These are phyloP conservation scores for Sporisorium sorghi DNA, from an alignment of 1,284 basidiomycete species.

Conservation along the genomic window DNA sequence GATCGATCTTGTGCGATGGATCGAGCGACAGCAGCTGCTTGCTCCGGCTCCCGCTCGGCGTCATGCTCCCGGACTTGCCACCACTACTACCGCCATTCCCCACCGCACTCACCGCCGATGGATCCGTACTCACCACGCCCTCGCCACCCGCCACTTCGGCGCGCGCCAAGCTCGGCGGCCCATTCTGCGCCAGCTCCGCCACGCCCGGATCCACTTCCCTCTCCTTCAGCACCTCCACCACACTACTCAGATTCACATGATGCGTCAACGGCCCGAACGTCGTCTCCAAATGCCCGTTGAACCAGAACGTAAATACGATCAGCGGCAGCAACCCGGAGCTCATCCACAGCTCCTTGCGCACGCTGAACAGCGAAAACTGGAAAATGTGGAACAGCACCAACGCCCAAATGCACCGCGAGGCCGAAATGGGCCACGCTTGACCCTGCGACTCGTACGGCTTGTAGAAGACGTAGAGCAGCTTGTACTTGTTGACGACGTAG, in stretches of 20 bases:
- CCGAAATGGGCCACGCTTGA: conserved; percentile 83
- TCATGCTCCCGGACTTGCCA: conserved; percentile 10
- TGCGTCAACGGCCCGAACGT: conserved; percentile 82
- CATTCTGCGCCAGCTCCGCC: conserved; percentile 46
- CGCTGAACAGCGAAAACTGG: conserved; percentile 78
- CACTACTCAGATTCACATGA: conserved; percentile 72
- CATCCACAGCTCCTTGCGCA: conserved; percentile 80
- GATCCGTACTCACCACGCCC: conserved; percentile 12
- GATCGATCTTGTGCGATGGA: conserved; percentile 36
- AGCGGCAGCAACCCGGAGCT: conserved; percentile 84
- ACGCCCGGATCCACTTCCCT: conserved; percentile 15
- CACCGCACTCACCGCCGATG: conserved; percentile 1
- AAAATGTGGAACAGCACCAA: conserved; percentile 66
- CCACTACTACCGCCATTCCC: background rate
- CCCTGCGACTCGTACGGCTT: conserved; percentile 92
- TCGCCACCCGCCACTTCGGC: conserved; percentile 9
- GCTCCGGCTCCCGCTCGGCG: conserved; percentile 22
- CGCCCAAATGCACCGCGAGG: conserved; percentile 67
- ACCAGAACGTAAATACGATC: conserved; percentile 79
- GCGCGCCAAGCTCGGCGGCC: conserved; percentile 17
- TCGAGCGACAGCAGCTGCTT: conserved; percentile 33
- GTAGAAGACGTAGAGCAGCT: conserved; percentile 91
- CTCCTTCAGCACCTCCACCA: conserved; percentile 52
- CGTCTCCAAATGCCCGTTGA: conserved; percentile 81
- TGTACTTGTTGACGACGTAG: conserved; percentile 90